These are phyloP conservation scores for Ceratocystiopsis brevicomis DNA, from an alignment of 2,329 filamentous ascomycete species.

Conservation along the genomic window DNA sequence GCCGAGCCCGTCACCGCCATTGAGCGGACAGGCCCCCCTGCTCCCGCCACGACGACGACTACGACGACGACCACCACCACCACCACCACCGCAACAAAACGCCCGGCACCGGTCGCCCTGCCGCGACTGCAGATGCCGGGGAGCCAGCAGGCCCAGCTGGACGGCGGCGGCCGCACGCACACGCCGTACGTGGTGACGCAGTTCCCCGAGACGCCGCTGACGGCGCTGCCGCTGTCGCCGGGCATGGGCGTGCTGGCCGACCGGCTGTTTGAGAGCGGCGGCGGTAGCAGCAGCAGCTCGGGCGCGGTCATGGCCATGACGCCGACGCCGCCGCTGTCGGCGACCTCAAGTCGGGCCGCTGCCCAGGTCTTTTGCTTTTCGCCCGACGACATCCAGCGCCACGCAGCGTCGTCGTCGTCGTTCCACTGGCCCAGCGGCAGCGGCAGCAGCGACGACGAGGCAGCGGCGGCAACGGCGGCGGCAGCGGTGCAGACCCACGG, in stretches of 20 bases:
- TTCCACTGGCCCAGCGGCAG: no score
- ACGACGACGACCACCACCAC: no score
- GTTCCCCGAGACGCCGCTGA: slow-evolving; percentile 32
- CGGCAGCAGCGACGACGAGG: neutral
- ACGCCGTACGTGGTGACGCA: slow-evolving; percentile 27
- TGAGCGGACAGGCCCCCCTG: no score
- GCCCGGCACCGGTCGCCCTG: slow-evolving; percentile 3
- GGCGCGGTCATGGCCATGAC: slow-evolving; percentile 29
- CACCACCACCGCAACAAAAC: slow-evolving; percentile 16
- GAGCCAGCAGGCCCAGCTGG: slow-evolving; percentile 12
- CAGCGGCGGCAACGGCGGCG: neutral
- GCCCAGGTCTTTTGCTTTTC: slow-evolving; percentile 28
- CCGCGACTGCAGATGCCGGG: slow-evolving; percentile 7
- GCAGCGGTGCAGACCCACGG: no score
- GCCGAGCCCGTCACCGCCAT: slow-evolving; percentile 18
- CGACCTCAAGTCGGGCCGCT: slow-evolving; percentile 18
- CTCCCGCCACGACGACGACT: slow-evolving; percentile 13
- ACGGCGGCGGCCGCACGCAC: slow-evolving; percentile 16
- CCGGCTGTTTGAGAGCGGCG: slow-evolving; percentile 5
- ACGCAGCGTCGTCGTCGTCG: neutral
- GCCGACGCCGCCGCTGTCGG: slow-evolving; percentile 38
- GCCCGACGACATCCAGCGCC: slow-evolving; percentile 6
- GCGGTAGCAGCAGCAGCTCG: no score
- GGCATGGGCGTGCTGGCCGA: slow-evolving; percentile 8
- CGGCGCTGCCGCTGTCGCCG: slow-evolving; percentile 31